Evolutionary conservation across 192 early-diverging fungal genomes (phyloP).

Genomic region (Chytriomyces sp.): DNA sequence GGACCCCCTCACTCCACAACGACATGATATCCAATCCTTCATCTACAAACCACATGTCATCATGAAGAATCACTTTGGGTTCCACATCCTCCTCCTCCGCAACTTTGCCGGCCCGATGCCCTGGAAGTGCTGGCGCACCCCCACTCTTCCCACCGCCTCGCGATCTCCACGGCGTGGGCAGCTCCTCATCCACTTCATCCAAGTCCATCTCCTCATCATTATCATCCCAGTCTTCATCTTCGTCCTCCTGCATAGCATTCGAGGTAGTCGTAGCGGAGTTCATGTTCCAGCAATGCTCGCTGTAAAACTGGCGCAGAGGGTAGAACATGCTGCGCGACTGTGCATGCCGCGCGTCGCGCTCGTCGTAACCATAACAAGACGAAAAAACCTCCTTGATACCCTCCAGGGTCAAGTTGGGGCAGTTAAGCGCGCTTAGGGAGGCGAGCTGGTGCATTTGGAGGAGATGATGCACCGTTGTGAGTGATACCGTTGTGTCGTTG

Average conservation of each 20-base stretch:
- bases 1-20: conserved; percentile 42
- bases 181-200: not conserved
- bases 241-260: not conserved
- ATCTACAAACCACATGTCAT: conserved; percentile 52
- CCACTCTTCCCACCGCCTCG: not conserved
- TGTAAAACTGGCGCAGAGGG: conserved; percentile 12
- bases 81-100: conserved; percentile 22
- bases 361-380: not conserved
- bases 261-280: not conserved
- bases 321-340: not conserved
- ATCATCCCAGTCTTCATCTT: not conserved
- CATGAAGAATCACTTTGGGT: conserved; percentile 25
- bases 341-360: not conserved
- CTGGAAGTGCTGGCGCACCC: no score
- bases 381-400: conserved; percentile 8
- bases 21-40: conserved; percentile 51
- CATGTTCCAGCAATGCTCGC: conserved; percentile 20
- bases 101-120: not conserved
- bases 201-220: conserved; percentile 7
- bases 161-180: not conserved
- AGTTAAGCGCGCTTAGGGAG: conserved; percentile 13
- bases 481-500: conserved; percentile 23
- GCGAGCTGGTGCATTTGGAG: not conserved
- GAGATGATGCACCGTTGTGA: not conserved
- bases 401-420: conserved; percentile 9